A percentile compares a stretch with the other conserved stretches of the same genome.
Evolutionary conservation across 2,329 filamentous ascomycete species (phyloP).

Genomic region (Scedosporium minutisporum): DNA sequence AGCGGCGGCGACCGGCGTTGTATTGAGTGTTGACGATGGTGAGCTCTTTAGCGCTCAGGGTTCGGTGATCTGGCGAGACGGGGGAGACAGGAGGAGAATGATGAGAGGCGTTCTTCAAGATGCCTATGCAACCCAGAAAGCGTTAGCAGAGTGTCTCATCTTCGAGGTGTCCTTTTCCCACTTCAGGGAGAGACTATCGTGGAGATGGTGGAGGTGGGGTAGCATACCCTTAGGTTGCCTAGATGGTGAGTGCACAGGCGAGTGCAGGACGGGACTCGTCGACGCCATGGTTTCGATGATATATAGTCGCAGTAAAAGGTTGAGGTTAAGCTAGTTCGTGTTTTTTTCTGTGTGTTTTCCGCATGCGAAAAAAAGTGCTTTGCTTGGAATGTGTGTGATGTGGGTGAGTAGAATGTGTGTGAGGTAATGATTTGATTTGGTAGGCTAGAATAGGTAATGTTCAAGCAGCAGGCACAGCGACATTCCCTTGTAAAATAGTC

Average conservation of each 20-base stretch:
- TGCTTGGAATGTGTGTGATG: too few relatives aligned
- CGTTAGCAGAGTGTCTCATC: neutral
- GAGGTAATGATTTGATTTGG: too few relatives aligned
- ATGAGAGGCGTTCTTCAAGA: conserved; percentile 82
- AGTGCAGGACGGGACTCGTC: neutral
- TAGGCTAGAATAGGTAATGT: too few relatives aligned
- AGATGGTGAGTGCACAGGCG: neutral
- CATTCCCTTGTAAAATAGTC: neutral
- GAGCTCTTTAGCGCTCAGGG: conserved; percentile 67
- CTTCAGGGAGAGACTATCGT: neutral
- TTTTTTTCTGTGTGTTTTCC: too few relatives aligned
- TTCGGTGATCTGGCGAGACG: conserved; percentile 18
- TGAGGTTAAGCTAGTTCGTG: too few relatives aligned
- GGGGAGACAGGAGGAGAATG: conserved; percentile 47
- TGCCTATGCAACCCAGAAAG: conserved; percentile 46
- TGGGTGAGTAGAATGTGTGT: too few relatives aligned
- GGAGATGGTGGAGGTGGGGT: neutral
- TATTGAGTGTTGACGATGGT: conserved; percentile 89
- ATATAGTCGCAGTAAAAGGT: neutral
- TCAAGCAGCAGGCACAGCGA: too few relatives aligned
- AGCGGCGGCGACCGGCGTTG: conserved; percentile 82
- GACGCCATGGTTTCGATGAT: neutral
- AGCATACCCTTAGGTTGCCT: conserved; percentile 2
- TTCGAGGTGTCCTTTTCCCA: neutral
- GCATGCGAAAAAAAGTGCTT: too few relatives aligned